Percentiles rank a stretch among this genome's conserved stretches.
phyloP scores from a whole-genome alignment of 164 flowering plant species.

The Chimonanthus praecox region DNA sequence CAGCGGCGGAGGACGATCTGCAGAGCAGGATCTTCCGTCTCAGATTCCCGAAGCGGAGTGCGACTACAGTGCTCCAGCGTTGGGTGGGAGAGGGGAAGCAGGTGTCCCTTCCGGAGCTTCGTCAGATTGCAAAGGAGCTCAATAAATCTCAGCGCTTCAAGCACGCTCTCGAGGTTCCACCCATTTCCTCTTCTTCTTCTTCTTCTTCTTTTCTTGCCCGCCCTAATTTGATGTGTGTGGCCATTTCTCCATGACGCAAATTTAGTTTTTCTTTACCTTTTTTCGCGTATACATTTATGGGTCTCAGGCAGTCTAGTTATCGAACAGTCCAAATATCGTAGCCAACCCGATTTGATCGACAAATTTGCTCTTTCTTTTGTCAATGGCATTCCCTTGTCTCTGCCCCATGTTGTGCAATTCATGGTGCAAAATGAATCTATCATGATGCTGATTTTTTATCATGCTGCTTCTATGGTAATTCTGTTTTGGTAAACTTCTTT shows the following conservation, averaged over 20 bases:
- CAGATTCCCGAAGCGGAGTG: constrained; percentile 80
- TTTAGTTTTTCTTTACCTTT: background rate
- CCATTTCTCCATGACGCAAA: background rate
- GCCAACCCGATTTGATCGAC: background rate
- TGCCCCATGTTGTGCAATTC: background rate
- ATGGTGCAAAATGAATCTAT: background rate
- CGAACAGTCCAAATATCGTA: too few species aligned
- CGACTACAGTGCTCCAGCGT: constrained; percentile 49
- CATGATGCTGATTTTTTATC: background rate
- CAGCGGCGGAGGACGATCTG: constrained; percentile 16
- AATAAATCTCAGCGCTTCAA: constrained; percentile 62
- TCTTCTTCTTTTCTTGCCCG: background rate
- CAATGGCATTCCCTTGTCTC: background rate
- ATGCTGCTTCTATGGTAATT: background rate
- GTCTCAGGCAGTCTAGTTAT: too few species aligned
- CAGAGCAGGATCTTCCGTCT: constrained; percentile 55
- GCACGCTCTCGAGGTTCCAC: constrained; percentile 92
- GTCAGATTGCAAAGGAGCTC: constrained; percentile 66
- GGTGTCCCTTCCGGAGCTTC: constrained; percentile 51
- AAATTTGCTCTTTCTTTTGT: too few species aligned
- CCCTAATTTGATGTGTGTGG: background rate
- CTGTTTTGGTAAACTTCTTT: background rate
- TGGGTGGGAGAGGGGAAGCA: constrained; percentile 76
- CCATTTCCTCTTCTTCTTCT: background rate
- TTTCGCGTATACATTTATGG: too few species aligned